Percentiles rank a stretch among this genome's conserved stretches.
phyloP scores from a whole-genome alignment of 257 asterid genomes.

The Nyctanthes arbortristis region DNA sequence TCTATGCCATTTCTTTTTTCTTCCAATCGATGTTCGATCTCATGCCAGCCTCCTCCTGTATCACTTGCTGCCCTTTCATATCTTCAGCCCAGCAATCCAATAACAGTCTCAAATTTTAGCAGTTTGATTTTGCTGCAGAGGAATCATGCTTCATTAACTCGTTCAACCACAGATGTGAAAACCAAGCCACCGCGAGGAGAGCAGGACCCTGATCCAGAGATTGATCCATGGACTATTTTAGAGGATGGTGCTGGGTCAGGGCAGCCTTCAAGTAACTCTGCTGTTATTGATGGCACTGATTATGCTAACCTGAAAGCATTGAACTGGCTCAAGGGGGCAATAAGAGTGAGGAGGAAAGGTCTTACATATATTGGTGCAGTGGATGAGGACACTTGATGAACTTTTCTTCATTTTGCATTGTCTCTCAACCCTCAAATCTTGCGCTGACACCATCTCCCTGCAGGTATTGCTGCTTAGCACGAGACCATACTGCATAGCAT shows the following conservation, averaged over 20 bases:
- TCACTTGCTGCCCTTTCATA: slow-evolving; percentile 57
- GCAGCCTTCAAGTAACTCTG: slow-evolving; percentile 55
- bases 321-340: slow-evolving; percentile 75
- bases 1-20: slow-evolving; percentile 78
- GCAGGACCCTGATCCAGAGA: slow-evolving; percentile 60
- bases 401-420: slow-evolving; percentile 23
- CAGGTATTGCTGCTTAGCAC: neutral
- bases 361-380: slow-evolving; percentile 85
- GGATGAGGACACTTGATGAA: slow-evolving; percentile 85
- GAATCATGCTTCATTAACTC: slow-evolving; percentile 47
- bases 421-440: neutral
- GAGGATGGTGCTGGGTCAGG: slow-evolving; percentile 86
- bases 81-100: slow-evolving; percentile 67
- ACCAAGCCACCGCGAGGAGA: slow-evolving; percentile 39
- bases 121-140: slow-evolving; percentile 48
- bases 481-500: neutral
- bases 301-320: slow-evolving; percentile 70
- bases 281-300: slow-evolving; percentile 49
- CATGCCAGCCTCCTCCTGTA: slow-evolving; percentile 76
- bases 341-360: slow-evolving; percentile 77
- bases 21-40: slow-evolving; percentile 47
- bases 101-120: slow-evolving; percentile 41
- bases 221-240: slow-evolving; percentile 81
- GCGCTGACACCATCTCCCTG: neutral
- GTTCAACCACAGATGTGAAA: slow-evolving; percentile 51